Conservation (phyloP, 75 land plant genomes). For the Pinus tabuliformis region DNA sequence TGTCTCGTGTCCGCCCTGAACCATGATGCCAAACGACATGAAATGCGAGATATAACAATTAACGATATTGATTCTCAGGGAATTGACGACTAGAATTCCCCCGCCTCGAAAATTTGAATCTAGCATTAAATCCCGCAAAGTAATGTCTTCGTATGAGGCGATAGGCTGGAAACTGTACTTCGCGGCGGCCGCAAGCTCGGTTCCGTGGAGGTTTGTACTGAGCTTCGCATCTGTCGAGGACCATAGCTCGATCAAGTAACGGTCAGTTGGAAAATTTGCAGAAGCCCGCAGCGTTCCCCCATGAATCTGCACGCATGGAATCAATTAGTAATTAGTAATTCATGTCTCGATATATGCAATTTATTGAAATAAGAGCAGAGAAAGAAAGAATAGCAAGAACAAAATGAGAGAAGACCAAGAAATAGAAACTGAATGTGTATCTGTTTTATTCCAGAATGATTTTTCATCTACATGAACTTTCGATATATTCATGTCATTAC, state of each 20-base stretch:
- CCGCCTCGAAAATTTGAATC: slow-evolving; percentile 73
- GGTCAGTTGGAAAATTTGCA: slow-evolving; percentile 42
- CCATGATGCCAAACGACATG: slow-evolving; percentile 22
- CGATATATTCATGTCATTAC: no score
- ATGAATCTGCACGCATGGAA: slow-evolving; percentile 33
- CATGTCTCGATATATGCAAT: no score
- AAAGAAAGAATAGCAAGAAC: no score
- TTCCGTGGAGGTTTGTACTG: background rate
- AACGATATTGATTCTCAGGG: slow-evolving; percentile 55
- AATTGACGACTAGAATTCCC: slow-evolving; percentile 51
- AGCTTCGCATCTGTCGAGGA: slow-evolving; percentile 18
- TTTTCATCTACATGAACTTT: no score
- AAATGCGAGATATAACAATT: slow-evolving; percentile 58
- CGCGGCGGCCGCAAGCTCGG: background rate
- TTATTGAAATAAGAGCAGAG: no score
- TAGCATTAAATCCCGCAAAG: slow-evolving; percentile 62
- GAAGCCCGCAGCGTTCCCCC: slow-evolving; percentile 71
- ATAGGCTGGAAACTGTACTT: background rate
- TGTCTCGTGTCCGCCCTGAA: slow-evolving; percentile 36
- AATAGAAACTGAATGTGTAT: no score
- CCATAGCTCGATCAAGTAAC: slow-evolving; percentile 58
- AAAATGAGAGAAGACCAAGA: no score
- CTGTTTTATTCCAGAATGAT: no score
- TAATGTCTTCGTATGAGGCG: slow-evolving; percentile 51
- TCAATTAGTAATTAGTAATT: background rate